These are phyloP conservation scores for Yarrowia sp. DNA, from an alignment of 805 yeast species.

Conservation along the genomic window DNA sequence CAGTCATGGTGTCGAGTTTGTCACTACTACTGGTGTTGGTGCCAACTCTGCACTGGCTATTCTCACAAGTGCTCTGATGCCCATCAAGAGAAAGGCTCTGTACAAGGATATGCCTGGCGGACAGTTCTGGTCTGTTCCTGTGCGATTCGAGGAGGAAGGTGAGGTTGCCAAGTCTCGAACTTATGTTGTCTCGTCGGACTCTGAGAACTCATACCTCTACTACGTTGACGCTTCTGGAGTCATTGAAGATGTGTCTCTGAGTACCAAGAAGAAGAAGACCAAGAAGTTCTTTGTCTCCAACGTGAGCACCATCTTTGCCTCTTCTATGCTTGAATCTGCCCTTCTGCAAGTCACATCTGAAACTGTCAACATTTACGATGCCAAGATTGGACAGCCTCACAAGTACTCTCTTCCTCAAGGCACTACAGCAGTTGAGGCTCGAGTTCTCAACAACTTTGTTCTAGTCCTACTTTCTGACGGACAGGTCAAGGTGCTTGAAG, in stretches of 20 bases:
- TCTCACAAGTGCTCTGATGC: slow-evolving; percentile 38
- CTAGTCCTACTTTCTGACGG: slow-evolving; percentile 16
- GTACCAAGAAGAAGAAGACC: slow-evolving; percentile 23
- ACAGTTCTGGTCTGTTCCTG: slow-evolving; percentile 9
- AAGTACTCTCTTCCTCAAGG: slow-evolving; percentile 26
- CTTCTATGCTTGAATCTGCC: background rate
- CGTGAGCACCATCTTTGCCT: slow-evolving; percentile 13
- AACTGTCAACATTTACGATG: slow-evolving; percentile 30
- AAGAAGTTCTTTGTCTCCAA: slow-evolving; percentile 9
- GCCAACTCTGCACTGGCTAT: slow-evolving; percentile 55
- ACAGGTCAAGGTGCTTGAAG: slow-evolving; percentile 13
- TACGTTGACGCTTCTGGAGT: slow-evolving; percentile 5
- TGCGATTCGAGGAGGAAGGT: slow-evolving; percentile 14
- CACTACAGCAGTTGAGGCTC: slow-evolving; percentile 12
- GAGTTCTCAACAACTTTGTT: background rate
- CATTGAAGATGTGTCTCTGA: slow-evolving; percentile 13
- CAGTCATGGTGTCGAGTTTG: slow-evolving; percentile 60
- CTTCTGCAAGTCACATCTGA: slow-evolving; percentile 24
- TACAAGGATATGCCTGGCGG: slow-evolving; percentile 17
- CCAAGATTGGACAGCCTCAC: slow-evolving; percentile 29
- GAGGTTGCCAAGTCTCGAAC: slow-evolving; percentile 19
- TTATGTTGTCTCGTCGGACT: slow-evolving; percentile 8
- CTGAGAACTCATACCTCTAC: background rate
- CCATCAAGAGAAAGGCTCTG: background rate
- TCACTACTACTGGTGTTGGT: slow-evolving; percentile 67